Percentiles rank a stretch among this genome's conserved stretches.
Evolutionary conservation across 768 basidiomycete species (phyloP).

Genomic region (Harrya chromipes): DNA sequence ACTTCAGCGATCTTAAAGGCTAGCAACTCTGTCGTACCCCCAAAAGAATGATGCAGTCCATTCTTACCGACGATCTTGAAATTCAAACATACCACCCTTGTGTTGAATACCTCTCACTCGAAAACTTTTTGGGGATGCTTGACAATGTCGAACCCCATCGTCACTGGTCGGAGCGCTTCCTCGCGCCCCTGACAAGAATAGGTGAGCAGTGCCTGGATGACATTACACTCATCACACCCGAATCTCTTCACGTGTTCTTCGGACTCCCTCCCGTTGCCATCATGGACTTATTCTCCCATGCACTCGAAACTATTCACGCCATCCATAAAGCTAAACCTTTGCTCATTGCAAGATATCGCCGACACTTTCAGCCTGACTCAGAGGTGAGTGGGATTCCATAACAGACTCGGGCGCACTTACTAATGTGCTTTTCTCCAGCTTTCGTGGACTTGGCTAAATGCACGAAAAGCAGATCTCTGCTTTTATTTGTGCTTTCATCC

Average conservation of each 20-base stretch:
- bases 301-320: neutral
- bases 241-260: neutral
- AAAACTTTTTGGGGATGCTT: neutral
- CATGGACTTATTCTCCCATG: slow-evolving; percentile 1
- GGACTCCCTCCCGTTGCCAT: neutral
- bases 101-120: neutral
- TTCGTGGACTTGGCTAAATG: too few relatives aligned
- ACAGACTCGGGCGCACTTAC: too few relatives aligned
- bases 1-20: too few relatives aligned
- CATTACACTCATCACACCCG: neutral
- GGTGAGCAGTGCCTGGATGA: neutral
- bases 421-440: too few relatives aligned
- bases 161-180: slow-evolving; percentile 1
- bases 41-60: too few relatives aligned
- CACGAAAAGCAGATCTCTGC: too few relatives aligned
- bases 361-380: too few relatives aligned
- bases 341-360: too few relatives aligned
- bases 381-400: too few relatives aligned
- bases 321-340: neutral
- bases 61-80: neutral
- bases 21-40: too few relatives aligned
- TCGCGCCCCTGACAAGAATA: neutral
- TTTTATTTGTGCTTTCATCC: too few relatives aligned
- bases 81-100: neutral
- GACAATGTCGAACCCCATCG: neutral